phyloP scores from a whole-genome alignment of 2,329 filamentous ascomycete species.

The Claviceps monticola region DNA sequence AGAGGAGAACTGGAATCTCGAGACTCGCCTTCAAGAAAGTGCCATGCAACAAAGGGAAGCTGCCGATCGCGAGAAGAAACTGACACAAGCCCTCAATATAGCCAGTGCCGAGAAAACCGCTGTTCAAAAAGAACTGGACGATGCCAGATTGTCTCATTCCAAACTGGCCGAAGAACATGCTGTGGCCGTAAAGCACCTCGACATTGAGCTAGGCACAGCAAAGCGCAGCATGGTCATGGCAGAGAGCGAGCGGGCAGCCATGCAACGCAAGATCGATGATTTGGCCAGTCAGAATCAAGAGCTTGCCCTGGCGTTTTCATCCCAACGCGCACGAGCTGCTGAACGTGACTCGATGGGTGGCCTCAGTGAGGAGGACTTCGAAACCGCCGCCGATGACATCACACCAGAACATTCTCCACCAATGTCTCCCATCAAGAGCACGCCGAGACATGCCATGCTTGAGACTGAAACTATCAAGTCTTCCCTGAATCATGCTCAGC shows the following conservation, averaged over 20 bases:
- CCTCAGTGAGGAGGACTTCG: constrained; percentile 47
- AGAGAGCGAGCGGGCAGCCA: constrained; percentile 61
- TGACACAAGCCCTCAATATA: constrained; percentile 57
- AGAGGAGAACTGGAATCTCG: constrained; percentile 96
- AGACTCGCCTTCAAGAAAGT: constrained; percentile 81
- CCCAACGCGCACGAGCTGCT: constrained; percentile 51
- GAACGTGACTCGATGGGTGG: constrained; percentile 50
- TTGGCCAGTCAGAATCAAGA: constrained; percentile 82
- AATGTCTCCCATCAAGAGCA: constrained; percentile 78
- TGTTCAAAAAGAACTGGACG: constrained; percentile 77
- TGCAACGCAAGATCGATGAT: constrained; percentile 81
- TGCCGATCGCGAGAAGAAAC: constrained; percentile 68
- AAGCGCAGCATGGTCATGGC: constrained; percentile 67
- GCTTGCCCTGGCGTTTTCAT: constrained; percentile 69
- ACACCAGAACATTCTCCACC: constrained; percentile 87
- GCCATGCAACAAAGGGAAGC: constrained; percentile 60
- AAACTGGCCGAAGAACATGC: constrained; percentile 73
- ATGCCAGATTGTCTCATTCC: constrained; percentile 66
- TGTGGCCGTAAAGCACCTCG: constrained; percentile 64
- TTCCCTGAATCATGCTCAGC: constrained; percentile 83
- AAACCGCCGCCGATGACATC: constrained; percentile 50
- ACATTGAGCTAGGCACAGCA: constrained; percentile 73
- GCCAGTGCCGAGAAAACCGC: constrained; percentile 62
- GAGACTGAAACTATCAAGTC: constrained; percentile 93
- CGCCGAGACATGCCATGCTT: constrained; percentile 79